A percentile compares a stretch with the other conserved stretches of the same genome.
Conservation (phyloP, 805 yeast species). For the Candida suzukii region DNA sequence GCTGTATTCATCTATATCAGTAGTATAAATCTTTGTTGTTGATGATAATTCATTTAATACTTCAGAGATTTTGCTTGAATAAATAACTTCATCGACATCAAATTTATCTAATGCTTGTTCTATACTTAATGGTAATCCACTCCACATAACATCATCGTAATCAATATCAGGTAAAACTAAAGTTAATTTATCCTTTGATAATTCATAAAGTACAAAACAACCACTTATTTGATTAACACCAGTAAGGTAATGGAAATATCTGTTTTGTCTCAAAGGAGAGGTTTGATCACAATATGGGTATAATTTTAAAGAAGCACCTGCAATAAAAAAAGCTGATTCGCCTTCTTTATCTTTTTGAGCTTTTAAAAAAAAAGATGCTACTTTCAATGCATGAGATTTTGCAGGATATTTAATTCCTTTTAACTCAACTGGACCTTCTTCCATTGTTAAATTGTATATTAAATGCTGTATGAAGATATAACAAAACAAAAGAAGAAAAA, state of each 20-base stretch:
- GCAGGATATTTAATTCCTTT: slow-evolving; percentile 66
- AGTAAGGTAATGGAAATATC: slow-evolving; percentile 81
- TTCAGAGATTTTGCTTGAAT: slow-evolving; percentile 41
- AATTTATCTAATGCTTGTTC: slow-evolving; percentile 58
- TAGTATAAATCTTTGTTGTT: slow-evolving; percentile 35
- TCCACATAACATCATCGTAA: slow-evolving; percentile 92
- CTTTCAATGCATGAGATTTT: slow-evolving; percentile 60
- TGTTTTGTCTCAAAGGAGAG: slow-evolving; percentile 76
- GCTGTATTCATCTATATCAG: slow-evolving; percentile 46
- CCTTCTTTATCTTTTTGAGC: too few relatives aligned
- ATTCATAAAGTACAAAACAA: slow-evolving; percentile 54
- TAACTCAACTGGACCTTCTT: slow-evolving; percentile 13
- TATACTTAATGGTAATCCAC: slow-evolving; percentile 71
- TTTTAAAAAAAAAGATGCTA: slow-evolving; percentile 26
- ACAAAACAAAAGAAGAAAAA: not conserved
- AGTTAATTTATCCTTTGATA: slow-evolving; percentile 47
- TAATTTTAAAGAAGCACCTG: slow-evolving; percentile 51
- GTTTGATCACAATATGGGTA: slow-evolving; percentile 76
- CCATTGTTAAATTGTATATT: slow-evolving; percentile 7
- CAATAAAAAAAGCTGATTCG: slow-evolving; percentile 38
- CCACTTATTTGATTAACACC: slow-evolving; percentile 79
- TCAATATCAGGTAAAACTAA: slow-evolving; percentile 81
- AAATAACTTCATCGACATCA: slow-evolving; percentile 80
- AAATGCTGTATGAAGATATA: not conserved
- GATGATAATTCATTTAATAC: slow-evolving; percentile 25